Conservation (phyloP, 1,139 yeast genomes). For the Lodderomyces pseudojiufengensis region DNA sequence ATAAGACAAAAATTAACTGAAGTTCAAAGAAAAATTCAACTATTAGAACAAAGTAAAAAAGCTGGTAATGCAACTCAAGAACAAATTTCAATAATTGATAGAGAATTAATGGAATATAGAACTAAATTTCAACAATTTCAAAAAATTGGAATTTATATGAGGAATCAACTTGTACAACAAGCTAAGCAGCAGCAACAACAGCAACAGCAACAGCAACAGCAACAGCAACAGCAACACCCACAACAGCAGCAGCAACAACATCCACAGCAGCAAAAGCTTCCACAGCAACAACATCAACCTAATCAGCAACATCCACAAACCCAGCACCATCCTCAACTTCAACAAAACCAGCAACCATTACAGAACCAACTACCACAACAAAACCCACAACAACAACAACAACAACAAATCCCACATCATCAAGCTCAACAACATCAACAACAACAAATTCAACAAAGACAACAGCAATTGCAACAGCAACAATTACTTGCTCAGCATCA, state of each 20-base stretch:
- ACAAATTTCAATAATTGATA: slow-evolving; percentile 33
- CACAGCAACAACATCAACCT: slow-evolving; percentile 7
- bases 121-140: slow-evolving; percentile 38
- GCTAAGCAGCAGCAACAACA: slow-evolving; percentile 19
- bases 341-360: slow-evolving; percentile 3
- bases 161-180: slow-evolving; percentile 37
- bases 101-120: slow-evolving; percentile 35
- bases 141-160: slow-evolving; percentile 38
- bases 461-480: slow-evolving; percentile 10
- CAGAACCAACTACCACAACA: slow-evolving; percentile 4
- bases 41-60: slow-evolving; percentile 27
- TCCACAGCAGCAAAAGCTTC: slow-evolving; percentile 5
- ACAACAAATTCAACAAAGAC: slow-evolving; percentile 3
- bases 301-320: slow-evolving; percentile 8
- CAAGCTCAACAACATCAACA: slow-evolving; percentile 8
- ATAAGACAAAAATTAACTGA: slow-evolving; percentile 39
- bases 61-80: slow-evolving; percentile 20
- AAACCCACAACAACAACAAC: slow-evolving; percentile 8
- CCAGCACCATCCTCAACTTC: slow-evolving; percentile 9
- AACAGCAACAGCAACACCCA: slow-evolving; percentile 1
- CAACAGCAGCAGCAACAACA: slow-evolving; percentile 6
- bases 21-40: slow-evolving; percentile 40
- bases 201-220: slow-evolving; percentile 9
- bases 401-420: slow-evolving; percentile 9
- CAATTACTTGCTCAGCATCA: slow-evolving; percentile 8